Percentiles rank a stretch among this genome's conserved stretches.
phyloP scores from a whole-genome alignment of 306 rosid genomes.

The Trifolium subterraneum region DNA sequence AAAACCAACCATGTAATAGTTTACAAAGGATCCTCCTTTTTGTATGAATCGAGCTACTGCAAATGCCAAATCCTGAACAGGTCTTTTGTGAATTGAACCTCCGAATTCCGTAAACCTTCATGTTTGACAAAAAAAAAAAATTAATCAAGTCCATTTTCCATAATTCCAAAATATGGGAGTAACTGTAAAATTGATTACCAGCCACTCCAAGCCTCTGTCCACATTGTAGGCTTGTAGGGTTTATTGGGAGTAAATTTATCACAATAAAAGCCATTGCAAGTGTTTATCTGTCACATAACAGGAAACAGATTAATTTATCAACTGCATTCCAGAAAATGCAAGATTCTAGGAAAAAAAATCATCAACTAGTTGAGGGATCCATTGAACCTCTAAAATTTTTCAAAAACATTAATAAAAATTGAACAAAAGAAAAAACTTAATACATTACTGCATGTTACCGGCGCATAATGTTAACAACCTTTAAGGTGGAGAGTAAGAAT shows the following conservation, averaged over 20 bases:
- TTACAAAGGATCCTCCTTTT: slow-evolving; percentile 93
- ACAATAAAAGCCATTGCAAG: slow-evolving; percentile 97
- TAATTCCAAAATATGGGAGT: slow-evolving; percentile 26
- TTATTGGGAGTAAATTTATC: slow-evolving; percentile 87
- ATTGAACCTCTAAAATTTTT: background rate
- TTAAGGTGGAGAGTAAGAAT: slow-evolving; percentile 32
- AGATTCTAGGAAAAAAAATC: slow-evolving; percentile 6
- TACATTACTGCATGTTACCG: slow-evolving; percentile 8
- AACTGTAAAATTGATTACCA: slow-evolving; percentile 63
- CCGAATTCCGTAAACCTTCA: slow-evolving; percentile 95
- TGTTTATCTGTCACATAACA: slow-evolving; percentile 74
- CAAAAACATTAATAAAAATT: slow-evolving; percentile 5
- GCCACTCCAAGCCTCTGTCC: slow-evolving; percentile 99
- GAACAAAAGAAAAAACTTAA: slow-evolving; percentile 6
- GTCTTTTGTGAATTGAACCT: slow-evolving; percentile 83
- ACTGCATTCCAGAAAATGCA: slow-evolving; percentile 24
- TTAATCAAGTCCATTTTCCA: slow-evolving; percentile 29
- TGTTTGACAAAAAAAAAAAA: background rate
- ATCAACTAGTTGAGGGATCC: background rate
- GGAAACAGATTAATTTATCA: slow-evolving; percentile 41
- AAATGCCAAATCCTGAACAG: slow-evolving; percentile 96
- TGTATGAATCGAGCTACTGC: slow-evolving; percentile 84
- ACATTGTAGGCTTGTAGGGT: slow-evolving; percentile 90
- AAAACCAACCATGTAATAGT: slow-evolving; percentile 91
- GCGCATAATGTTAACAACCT: slow-evolving; percentile 28